Evolutionary conservation across 192 early-diverging fungal species (phyloP), one percentile per base, ranked within the genome.

Genomic region (Entomortierella chlamydospora): DNA sequence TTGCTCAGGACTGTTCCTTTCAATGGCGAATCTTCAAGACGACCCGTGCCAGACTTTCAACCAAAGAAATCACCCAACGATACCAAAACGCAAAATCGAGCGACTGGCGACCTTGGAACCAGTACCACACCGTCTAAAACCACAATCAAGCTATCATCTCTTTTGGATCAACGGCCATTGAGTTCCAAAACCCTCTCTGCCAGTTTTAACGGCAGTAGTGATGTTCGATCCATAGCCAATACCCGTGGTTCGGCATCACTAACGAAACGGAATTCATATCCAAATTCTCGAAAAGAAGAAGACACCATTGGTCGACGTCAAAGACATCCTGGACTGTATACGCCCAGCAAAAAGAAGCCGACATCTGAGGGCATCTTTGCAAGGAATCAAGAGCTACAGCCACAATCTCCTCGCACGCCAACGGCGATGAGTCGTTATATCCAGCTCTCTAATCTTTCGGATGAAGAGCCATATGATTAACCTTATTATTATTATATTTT

Each of bases 381-480:
- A 29, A 39, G 4, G 9, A 31, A 43, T 33, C 54, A 26, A 28
- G 5, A 54, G 4, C 23, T 6, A 29, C 52, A 54, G 25, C 52
- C 52, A 22, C 52, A 61, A 28, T 64, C 61, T 20, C 71, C 63
- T 0, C 62, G 59, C 34, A 78, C 73, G 12, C 73, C 73, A 0
- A 66, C 63, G 22, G 17, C n/a, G 2, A 78, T 78, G 73, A 69
- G 67, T n/a, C 59, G 73, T 1, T 78, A 78, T 39, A 69, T 68
- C 22, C 67, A 70, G 49, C 22, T 69, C 7, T 60, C 73, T 17
- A 20, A 33, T 12, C 39, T 69, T 18, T 57, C 66, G 13, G 73
- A 78, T 13, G 47, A 64, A 12, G 52, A 47, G 2, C 20, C 5
- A 12, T 47, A 47, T 15, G 45, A 47, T 12, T 47, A 47, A 47